Conservation (phyloP, 2,329 filamentous ascomycete genomes). For the Chaetothyriales sp. region DNA sequence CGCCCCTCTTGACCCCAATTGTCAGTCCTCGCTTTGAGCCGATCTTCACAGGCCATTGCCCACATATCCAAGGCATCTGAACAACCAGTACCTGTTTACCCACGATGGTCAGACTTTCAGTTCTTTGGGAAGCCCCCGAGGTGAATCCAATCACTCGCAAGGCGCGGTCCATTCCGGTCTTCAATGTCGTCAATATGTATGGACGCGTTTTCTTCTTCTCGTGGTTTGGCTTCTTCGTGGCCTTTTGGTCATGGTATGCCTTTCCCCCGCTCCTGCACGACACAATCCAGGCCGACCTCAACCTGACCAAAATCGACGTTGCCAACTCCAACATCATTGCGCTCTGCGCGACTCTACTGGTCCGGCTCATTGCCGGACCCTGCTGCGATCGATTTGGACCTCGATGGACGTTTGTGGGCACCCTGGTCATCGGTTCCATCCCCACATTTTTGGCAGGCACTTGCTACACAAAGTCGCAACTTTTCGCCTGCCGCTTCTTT, state of each 20-base stretch:
- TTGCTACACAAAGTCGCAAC: constrained; percentile 48
- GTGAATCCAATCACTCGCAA: constrained; percentile 77
- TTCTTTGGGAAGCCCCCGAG: constrained; percentile 44
- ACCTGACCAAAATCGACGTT: constrained; percentile 56
- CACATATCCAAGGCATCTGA: not conserved
- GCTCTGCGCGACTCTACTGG: constrained; percentile 57
- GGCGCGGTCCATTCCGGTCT: constrained; percentile 61
- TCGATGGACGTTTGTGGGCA: constrained; percentile 62
- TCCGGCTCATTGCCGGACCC: constrained; percentile 66
- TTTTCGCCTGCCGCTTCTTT: constrained; percentile 32
- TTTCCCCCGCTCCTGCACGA: constrained; percentile 24
- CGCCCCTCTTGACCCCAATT: not conserved
- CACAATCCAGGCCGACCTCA: constrained; percentile 67
- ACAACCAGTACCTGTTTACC: not conserved
- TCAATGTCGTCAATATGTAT: constrained; percentile 68
- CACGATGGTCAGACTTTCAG: constrained; percentile 3
- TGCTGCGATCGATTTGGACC: constrained; percentile 78
- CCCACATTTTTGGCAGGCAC: constrained; percentile 73
- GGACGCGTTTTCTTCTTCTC: constrained; percentile 84
- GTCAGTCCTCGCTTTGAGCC: not conserved
- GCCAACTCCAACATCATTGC: constrained; percentile 87
- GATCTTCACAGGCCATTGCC: not conserved
- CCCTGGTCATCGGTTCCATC: constrained; percentile 63
- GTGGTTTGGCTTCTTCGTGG: constrained; percentile 73
- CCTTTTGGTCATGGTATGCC: constrained; percentile 82